Percentiles rank a stretch among this genome's conserved stretches.
Evolutionary conservation across 2,329 filamentous ascomycete species (phyloP).

Genomic region (Aureobasidium sp.): DNA sequence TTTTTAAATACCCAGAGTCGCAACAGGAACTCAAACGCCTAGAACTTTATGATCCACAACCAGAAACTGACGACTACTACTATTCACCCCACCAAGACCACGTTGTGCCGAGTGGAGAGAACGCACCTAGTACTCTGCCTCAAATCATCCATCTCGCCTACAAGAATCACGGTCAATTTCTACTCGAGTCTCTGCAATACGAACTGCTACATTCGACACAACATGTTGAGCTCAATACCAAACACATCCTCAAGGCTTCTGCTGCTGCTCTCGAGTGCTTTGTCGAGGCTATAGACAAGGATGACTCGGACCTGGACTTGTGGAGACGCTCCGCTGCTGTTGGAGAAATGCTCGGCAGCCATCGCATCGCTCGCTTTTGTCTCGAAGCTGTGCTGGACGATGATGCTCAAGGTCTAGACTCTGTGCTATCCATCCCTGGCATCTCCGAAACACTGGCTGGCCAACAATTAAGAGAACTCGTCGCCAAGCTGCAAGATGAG

Average conservation of each 20-base stretch:
- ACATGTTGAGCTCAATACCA: background rate
- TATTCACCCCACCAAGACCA: constrained; percentile 16
- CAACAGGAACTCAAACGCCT: constrained; percentile 73
- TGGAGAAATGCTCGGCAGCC: constrained; percentile 47
- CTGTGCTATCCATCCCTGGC: constrained; percentile 47
- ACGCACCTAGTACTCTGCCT: constrained; percentile 68
- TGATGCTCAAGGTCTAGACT: constrained; percentile 48
- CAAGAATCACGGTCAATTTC: constrained; percentile 91
- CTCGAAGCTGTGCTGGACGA: constrained; percentile 55
- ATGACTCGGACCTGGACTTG: constrained; percentile 55
- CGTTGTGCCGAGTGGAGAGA: constrained; percentile 43
- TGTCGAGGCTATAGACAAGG: constrained; percentile 54
- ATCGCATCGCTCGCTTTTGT: constrained; percentile 51
- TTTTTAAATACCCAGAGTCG: constrained; percentile 86
- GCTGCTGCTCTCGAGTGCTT: constrained; percentile 44
- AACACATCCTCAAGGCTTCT: constrained; percentile 25
- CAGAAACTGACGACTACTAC: constrained; percentile 31
- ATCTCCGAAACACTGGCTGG: constrained; percentile 47
- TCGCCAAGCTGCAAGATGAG: constrained; percentile 44
- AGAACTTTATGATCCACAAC: constrained; percentile 39
- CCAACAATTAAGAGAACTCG: constrained; percentile 41
- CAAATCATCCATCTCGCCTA: constrained; percentile 89
- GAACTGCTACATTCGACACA: constrained; percentile 20
- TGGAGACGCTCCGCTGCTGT: constrained; percentile 54
- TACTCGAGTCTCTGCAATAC: constrained; percentile 63